These are phyloP conservation scores for Cyclospora cayetanensis DNA, from an alignment of 169 alveolate genomes.

Conservation along the genomic window DNA sequence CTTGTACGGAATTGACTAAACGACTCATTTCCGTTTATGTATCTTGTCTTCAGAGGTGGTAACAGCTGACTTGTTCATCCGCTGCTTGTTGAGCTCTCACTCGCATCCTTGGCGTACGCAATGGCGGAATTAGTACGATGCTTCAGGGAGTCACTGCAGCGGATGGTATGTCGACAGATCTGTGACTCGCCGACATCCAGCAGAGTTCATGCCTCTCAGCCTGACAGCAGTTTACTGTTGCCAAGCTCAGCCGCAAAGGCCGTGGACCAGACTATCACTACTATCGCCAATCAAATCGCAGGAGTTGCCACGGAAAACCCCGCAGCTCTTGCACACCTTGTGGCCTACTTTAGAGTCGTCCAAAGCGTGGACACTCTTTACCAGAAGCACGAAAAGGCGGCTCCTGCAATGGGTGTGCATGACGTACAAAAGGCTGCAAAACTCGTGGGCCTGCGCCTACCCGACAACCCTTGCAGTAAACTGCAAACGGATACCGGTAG, in stretches of 20 bases:
- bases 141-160: neutral
- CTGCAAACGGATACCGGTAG: neutral
- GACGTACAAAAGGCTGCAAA: slow-evolving; percentile 6
- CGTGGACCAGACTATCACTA: neutral
- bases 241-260: neutral
- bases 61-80: too few species aligned
- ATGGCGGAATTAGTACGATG: slow-evolving; percentile 5
- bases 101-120: too few species aligned
- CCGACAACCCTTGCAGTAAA: neutral
- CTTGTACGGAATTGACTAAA: too few species aligned
- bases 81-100: too few species aligned
- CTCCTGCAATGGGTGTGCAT: neutral
- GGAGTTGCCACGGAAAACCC: neutral
- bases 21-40: too few species aligned
- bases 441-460: slow-evolving; percentile 32
- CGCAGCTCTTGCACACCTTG: slow-evolving; percentile 31
- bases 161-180: neutral
- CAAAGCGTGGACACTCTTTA: neutral
- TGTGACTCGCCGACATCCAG: neutral
- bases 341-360: slow-evolving; percentile 8
- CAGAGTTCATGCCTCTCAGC: neutral
- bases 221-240: neutral
- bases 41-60: too few species aligned
- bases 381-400: neutral
- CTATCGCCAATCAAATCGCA: neutral